Evolutionary conservation across 306 rosid genomes (phyloP), one percentile per base, ranked within the genome.

Genomic region (Alnus rubra): DNA sequence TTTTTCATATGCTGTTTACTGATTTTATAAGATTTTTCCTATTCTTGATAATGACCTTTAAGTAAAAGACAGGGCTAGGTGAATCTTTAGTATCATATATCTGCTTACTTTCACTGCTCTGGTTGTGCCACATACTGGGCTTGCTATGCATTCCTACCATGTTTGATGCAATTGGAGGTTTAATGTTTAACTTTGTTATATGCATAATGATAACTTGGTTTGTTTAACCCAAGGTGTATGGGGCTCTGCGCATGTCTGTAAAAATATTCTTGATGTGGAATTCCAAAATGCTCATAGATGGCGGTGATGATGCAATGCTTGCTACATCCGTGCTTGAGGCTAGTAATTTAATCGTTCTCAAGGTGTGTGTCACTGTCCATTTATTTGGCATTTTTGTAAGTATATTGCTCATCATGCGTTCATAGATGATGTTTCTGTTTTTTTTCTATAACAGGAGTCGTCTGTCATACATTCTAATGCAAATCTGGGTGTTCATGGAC

Each of bases 251-350:
- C 75, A 96, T 96, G 99, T 84, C 99, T 69, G 97, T 96, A 78
- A 96, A 96, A 85, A 93, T 96, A 93, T 96, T 96, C 87, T 89
- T 96, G 93, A 96, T 96, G 99, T 96, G 99, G 98, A 93, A 96
- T 88, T 96, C 98, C 69, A 86, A 87, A 83, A 77, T 96, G 97
- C 92, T 93, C 76, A 93, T 96, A 77, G 97, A 96, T 84, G 97
- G 94, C 0, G 98, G 98, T 68, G 96, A 91, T 69, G 99, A 93
- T 78, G 78, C 84, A 79, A 73, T 90, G 7, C 93, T 96, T 76
- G 94, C 91, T 69, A 93, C 99, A 75, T 96, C 99, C 74, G 73
- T 84, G 82, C 99, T 96, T 65, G 99, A 93, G 87, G 93, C 99
- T 71, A 93, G 99, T 81, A 96, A 96, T 83, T 91, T 96, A 79